These are phyloP conservation scores for Calonectria pseudoturangicola DNA, from an alignment of 2,329 filamentous ascomycete species.

Conservation along the genomic window DNA sequence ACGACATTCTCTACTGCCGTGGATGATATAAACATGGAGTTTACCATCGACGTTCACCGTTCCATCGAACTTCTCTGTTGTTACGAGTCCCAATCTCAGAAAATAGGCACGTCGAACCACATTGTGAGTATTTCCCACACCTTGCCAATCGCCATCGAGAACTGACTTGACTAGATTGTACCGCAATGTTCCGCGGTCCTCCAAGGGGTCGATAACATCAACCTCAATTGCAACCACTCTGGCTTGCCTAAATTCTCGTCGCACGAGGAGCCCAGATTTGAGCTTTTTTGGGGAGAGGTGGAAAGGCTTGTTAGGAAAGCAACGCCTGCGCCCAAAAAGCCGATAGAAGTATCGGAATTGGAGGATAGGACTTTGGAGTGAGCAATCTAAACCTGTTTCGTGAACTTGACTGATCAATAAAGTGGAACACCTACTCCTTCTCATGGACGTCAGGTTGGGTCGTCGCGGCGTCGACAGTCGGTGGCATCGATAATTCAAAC, in stretches of 20 bases:
- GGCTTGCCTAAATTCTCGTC: constrained; percentile 46
- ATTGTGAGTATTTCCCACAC: constrained; percentile 37
- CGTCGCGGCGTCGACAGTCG: constrained; percentile 33
- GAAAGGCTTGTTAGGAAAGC: constrained; percentile 45
- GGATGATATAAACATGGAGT: constrained; percentile 51
- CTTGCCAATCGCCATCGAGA: neutral
- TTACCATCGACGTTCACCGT: constrained; percentile 48
- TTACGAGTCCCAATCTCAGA: constrained; percentile 48
- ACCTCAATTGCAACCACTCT: constrained; percentile 49
- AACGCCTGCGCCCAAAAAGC: constrained; percentile 31
- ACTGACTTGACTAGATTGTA: constrained; percentile 44
- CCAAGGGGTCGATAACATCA: constrained; percentile 47
- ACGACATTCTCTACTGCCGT: constrained; percentile 45
- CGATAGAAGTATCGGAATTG: constrained; percentile 42
- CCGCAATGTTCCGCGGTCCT: constrained; percentile 49
- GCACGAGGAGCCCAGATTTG: constrained; percentile 44
- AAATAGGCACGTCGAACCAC: constrained; percentile 35
- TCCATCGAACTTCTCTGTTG: constrained; percentile 49
- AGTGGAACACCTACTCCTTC: constrained; percentile 7
- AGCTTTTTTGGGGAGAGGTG: constrained; percentile 49
- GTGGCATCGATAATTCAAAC: constrained; percentile 43
- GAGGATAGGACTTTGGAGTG: constrained; percentile 39
- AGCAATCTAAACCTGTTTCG: neutral
- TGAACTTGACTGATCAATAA: neutral
- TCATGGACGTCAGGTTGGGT: constrained; percentile 14